Evolutionary conservation across 2,329 filamentous ascomycete genomes (phyloP).

Genomic region (Microthyrium microscopicum): DNA sequence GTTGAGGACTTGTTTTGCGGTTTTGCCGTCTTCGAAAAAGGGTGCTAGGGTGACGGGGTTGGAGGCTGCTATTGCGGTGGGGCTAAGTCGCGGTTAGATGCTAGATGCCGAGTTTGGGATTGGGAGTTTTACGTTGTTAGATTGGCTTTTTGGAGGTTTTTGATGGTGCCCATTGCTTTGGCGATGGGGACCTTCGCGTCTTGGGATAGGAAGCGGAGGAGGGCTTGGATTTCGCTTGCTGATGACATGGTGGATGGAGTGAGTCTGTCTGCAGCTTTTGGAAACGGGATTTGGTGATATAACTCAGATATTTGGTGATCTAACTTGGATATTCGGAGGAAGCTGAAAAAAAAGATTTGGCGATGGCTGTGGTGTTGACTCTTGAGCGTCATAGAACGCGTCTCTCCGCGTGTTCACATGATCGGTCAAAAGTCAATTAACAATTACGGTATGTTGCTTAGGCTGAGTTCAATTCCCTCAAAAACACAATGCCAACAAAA

Average conservation of each 20-base stretch:
- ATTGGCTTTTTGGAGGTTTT: conserved; percentile 32
- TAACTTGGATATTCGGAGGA: too few species aligned
- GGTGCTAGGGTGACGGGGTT: conserved; percentile 26
- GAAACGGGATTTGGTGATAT: too few species aligned
- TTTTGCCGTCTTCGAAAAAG: conserved; percentile 34
- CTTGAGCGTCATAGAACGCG: too few species aligned
- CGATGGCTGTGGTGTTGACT: too few species aligned
- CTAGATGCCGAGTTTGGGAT: background rate
- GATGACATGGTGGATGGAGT: conserved; percentile 3
- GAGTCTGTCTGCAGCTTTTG: too few species aligned
- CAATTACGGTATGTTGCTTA: too few species aligned
- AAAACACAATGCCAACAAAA: too few species aligned
- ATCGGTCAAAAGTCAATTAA: too few species aligned
- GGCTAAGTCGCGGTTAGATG: conserved; percentile 12
- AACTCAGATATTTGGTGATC: too few species aligned
- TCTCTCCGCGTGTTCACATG: too few species aligned
- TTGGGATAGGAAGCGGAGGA: conserved; percentile 41
- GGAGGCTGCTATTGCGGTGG: conserved; percentile 32
- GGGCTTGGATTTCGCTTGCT: conserved; percentile 22
- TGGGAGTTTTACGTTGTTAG: conserved; percentile 6
- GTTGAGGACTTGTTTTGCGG: conserved; percentile 38
- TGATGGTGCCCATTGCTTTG: conserved; percentile 36
- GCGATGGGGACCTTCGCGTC: conserved; percentile 40
- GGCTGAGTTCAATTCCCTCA: too few species aligned
- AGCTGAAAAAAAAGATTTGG: too few species aligned